Percentiles rank a stretch among this genome's conserved stretches.
These are phyloP conservation scores for Jatropha curcas DNA, from an alignment of 345 rosid genomes.

Conservation along the genomic window DNA sequence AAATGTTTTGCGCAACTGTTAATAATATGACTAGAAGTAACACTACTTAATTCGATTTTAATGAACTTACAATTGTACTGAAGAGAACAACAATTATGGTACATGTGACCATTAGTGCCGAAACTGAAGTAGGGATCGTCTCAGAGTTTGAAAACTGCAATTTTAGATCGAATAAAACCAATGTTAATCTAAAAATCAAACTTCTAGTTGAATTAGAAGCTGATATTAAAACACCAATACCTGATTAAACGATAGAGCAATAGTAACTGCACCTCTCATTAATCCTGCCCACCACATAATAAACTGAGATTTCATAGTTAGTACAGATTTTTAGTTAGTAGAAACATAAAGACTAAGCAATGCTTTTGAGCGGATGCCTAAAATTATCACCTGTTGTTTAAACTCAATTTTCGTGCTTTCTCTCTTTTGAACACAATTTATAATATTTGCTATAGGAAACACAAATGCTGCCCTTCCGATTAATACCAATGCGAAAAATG, in stretches of 20 bases:
- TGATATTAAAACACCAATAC: constrained; percentile 22
- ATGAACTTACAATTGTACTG: constrained; percentile 60
- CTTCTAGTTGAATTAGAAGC: not conserved
- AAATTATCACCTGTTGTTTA: constrained; percentile 46
- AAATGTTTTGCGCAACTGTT: not conserved
- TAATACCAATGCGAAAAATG: constrained; percentile 48
- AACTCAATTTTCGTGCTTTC: constrained; percentile 41
- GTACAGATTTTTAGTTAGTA: not conserved
- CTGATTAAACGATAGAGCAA: constrained; percentile 62
- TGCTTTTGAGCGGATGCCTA: not conserved
- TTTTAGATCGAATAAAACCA: not conserved
- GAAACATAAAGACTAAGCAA: constrained; percentile 6
- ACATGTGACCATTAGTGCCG: constrained; percentile 52
- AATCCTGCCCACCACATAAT: constrained; percentile 85
- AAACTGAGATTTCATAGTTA: constrained; percentile 45
- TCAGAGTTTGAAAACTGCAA: constrained; percentile 47
- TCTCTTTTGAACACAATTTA: constrained; percentile 34
- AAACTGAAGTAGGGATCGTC: constrained; percentile 9
- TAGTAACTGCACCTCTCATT: constrained; percentile 75
- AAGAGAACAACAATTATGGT: constrained; percentile 69
- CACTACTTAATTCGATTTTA: too few relatives aligned
- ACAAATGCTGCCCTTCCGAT: constrained; percentile 69
- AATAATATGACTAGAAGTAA: not conserved
- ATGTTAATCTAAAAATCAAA: constrained; percentile 7
- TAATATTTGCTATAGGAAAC: constrained; percentile 54